Conservation (phyloP, 1,284 basidiomycete genomes). For the Moesziomyces sp. region DNA sequence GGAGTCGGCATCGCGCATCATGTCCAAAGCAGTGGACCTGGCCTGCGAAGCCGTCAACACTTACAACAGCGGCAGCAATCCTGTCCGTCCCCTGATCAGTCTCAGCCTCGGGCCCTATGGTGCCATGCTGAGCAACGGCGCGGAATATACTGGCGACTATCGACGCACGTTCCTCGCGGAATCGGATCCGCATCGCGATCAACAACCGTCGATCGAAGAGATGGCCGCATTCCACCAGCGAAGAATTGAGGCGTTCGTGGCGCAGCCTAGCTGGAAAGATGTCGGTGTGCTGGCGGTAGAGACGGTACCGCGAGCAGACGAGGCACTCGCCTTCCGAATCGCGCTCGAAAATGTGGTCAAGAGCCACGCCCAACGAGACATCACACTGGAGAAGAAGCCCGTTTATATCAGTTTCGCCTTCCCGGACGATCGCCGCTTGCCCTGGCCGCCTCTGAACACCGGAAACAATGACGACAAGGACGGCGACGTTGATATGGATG, state of each 20-base stretch:
- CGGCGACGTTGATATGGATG: constrained; percentile 35
- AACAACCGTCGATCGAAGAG: constrained; percentile 38
- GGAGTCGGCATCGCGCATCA: constrained; percentile 40
- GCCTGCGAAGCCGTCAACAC: constrained; percentile 43
- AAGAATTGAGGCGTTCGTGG: constrained; percentile 39
- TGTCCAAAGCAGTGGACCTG: constrained; percentile 50
- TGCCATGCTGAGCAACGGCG: constrained; percentile 54
- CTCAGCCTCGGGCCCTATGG: constrained; percentile 60
- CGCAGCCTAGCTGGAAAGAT: constrained; percentile 33
- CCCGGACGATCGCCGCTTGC: constrained; percentile 42
- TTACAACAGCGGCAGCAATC: constrained; percentile 7
- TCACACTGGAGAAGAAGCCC: constrained; percentile 37
- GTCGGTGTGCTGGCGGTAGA: constrained; percentile 60
- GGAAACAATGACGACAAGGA: not conserved
- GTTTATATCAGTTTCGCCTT: constrained; percentile 54
- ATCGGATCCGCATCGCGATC: constrained; percentile 23
- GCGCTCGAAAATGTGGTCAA: constrained; percentile 43
- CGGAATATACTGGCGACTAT: constrained; percentile 62
- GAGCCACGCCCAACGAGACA: constrained; percentile 19
- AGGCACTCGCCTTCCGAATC: constrained; percentile 51
- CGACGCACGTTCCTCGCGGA: constrained; percentile 31
- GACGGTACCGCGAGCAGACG: constrained; percentile 58
- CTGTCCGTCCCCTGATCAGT: constrained; percentile 33
- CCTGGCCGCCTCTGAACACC: constrained; percentile 34
- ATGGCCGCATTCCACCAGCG: constrained; percentile 53